Conservation (phyloP, 2,329 filamentous ascomycete species). For the Aspergillus eucalypticola region DNA sequence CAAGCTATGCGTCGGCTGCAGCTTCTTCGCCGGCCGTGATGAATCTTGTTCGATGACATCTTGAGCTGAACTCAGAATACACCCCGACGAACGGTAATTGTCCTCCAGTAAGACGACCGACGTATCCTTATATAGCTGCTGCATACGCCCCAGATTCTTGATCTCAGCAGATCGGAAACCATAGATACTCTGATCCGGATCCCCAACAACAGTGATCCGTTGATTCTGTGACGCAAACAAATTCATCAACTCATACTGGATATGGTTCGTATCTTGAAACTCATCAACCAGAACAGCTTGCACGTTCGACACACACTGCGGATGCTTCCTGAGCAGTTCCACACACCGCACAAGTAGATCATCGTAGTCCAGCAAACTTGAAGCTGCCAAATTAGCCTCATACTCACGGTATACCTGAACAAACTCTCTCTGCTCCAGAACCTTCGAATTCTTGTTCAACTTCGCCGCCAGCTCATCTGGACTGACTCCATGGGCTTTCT, state of each 20-base stretch:
- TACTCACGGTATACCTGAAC: constrained; percentile 72
- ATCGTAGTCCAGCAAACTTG: constrained; percentile 90
- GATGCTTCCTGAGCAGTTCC: constrained; percentile 71
- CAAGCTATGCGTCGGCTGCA: constrained; percentile 76
- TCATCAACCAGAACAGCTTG: constrained; percentile 93
- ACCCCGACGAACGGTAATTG: constrained; percentile 89
- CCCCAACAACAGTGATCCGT: constrained; percentile 90
- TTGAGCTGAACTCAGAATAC: constrained; percentile 77
- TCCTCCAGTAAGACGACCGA: constrained; percentile 84
- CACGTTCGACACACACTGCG: constrained; percentile 83
- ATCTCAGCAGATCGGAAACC: constrained; percentile 93
- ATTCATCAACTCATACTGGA: constrained; percentile 93
- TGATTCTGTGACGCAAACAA: constrained; percentile 72
- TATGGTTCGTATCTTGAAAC: constrained; percentile 94
- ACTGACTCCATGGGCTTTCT: constrained; percentile 59
- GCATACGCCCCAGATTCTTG: constrained; percentile 78
- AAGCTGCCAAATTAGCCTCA: constrained; percentile 69
- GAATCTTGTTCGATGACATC: constrained; percentile 89
- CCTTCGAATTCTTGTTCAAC: constrained; percentile 38
- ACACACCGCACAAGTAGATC: constrained; percentile 84
- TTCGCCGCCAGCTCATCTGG: constrained; percentile 46
- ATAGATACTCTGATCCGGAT: constrained; percentile 98
- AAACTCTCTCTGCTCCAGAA: constrained; percentile 64
- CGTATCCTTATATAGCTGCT: constrained; percentile 73
- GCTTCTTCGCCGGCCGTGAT: constrained; percentile 73